These are phyloP conservation scores for Brasenia schreberi DNA, from an alignment of 164 flowering plant species.

Conservation along the genomic window DNA sequence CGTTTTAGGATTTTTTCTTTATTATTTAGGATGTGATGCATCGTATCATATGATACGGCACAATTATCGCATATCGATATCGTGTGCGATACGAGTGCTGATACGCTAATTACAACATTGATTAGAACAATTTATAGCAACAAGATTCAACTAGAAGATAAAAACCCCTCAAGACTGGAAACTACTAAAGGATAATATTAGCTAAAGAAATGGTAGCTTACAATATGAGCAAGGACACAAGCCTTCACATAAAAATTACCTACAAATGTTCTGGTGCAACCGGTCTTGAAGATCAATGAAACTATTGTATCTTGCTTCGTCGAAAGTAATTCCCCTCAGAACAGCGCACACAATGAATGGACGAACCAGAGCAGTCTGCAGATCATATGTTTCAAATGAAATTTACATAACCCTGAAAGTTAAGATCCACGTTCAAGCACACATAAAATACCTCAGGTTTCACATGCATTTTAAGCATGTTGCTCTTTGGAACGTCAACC, in stretches of 20 bases:
- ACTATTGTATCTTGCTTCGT: constrained; percentile 79
- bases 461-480: constrained; percentile 72
- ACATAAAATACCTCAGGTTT: constrained; percentile 49
- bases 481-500: constrained; percentile 25
- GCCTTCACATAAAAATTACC: constrained; percentile 23
- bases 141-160: no score
- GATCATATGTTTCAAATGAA: neutral
- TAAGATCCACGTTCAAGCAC: neutral
- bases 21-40: no score
- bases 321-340: constrained; percentile 70
- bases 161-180: no score
- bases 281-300: constrained; percentile 97
- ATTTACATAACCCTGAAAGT: neutral
- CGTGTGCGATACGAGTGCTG: no score
- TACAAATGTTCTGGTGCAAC: constrained; percentile 94
- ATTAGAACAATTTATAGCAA: no score
- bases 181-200: neutral
- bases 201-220: neutral
- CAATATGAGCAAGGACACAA: neutral
- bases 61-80: no score
- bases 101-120: no score
- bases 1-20: no score
- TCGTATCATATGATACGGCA: no score
- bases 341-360: constrained; percentile 94
- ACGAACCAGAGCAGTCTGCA: constrained; percentile 70